These are phyloP conservation scores for Amphirosellinia nigrospora DNA, from an alignment of 495 filamentous ascomycete species.

Conservation along the genomic window DNA sequence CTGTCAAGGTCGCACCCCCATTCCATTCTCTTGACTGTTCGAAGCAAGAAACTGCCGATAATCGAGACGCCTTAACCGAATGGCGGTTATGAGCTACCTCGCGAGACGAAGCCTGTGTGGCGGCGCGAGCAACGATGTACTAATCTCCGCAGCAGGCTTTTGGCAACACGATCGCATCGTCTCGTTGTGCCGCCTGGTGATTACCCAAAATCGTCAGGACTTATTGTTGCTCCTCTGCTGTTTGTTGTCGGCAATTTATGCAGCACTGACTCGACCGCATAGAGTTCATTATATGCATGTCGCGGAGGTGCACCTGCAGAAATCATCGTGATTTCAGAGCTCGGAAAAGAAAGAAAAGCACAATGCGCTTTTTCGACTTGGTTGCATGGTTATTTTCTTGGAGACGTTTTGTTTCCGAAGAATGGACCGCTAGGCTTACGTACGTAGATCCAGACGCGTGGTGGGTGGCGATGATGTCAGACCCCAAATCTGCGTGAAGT, in stretches of 20 bases:
- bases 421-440: background rate
- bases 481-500: background rate
- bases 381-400: background rate
- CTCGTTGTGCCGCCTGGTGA: background rate
- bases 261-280: background rate
- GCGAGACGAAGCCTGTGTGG: too few species aligned
- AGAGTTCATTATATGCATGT: background rate
- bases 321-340: background rate
- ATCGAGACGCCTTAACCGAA: background rate
- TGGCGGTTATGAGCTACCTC: too few species aligned
- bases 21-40: background rate
- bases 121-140: too few species aligned
- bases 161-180: too few species aligned
- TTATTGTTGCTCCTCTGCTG: background rate
- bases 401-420: background rate
- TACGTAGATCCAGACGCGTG: background rate
- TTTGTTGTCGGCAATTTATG: background rate
- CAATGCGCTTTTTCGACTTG: background rate
- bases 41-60: too few species aligned
- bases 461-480: conserved; percentile 1
- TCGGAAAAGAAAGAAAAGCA: background rate
- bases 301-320: background rate
- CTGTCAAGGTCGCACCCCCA: background rate
- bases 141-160: too few species aligned
- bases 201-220: background rate